Evolutionary conservation across 352 stramenopile species (phyloP).

Genomic region (Phytopythium sindhum): DNA sequence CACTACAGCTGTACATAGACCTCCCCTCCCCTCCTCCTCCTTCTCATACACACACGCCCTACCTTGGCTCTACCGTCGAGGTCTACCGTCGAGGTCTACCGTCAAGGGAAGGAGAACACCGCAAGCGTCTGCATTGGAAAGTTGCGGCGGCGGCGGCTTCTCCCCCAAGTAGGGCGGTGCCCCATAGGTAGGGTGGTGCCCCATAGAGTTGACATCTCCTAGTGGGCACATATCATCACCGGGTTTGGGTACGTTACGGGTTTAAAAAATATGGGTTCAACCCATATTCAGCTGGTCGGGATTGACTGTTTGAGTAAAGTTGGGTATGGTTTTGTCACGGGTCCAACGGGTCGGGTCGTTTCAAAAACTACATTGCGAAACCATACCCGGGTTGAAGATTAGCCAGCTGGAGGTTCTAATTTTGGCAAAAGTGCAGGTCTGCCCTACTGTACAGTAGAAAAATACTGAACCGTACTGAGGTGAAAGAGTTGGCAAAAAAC

Average conservation of each 20-base stretch:
- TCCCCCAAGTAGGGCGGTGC: neutral
- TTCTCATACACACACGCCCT: too few species aligned
- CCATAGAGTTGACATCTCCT: neutral
- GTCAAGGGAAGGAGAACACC: too few species aligned
- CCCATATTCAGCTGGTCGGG: conserved; percentile 3
- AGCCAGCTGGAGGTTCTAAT: conserved; percentile 3
- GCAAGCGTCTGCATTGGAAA: too few species aligned
- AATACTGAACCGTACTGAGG: neutral
- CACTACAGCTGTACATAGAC: too few species aligned
- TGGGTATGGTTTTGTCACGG: neutral
- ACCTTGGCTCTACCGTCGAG: too few species aligned
- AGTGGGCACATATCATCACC: neutral
- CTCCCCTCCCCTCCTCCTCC: too few species aligned
- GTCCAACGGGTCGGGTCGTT: neutral
- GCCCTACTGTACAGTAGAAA: neutral
- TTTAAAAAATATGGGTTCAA: neutral
- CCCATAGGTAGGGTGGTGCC: neutral
- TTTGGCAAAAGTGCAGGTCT: conserved; percentile 5
- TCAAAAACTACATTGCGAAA: neutral
- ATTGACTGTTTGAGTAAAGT: too few species aligned
- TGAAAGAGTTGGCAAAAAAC: neutral
- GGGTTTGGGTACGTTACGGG: neutral
- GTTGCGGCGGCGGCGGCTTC: too few species aligned
- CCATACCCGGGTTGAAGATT: conserved; percentile 4
- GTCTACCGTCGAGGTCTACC: too few species aligned